Base-by-base conservation (phyloP, 495 filamentous ascomycete genomes). In the Delitschia confertaspora region DNA sequence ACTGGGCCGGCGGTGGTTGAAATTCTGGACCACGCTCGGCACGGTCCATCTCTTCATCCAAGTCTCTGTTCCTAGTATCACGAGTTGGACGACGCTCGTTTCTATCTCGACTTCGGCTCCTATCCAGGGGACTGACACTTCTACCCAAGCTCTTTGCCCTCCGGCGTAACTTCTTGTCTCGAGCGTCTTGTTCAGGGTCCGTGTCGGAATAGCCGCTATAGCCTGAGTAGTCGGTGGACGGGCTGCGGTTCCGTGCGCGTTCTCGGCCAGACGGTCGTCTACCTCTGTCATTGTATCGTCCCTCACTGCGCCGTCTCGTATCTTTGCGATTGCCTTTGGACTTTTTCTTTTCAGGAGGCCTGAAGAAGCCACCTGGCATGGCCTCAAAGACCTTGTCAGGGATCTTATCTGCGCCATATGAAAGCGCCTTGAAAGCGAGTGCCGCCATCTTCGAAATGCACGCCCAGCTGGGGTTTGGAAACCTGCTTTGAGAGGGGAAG, bases 361-460 rank as follows among this genome's bases (percentile, higher is more conserved):
- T 59, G 49, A 58, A 65, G 50, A 47, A 61, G 39, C 58, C 59
- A 45, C 62, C 62, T 29, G 63, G 61, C 6, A 64, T 43, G 24
- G 38, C 47, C 13, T 66, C 60, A 34, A 59, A 64, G 34, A 55
- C 43, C 4, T 22, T 51, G 45, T 66, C 63, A 22, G 61, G 61
- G 24, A 64, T 61, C 49, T 59, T 64, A 26, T 60, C 56, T 13
- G 55, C 58, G 25, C 56, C 63, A 44, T 58, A 58, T 34, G 22
- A 21, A 14, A 54, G 25, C 3, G 52, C 52, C 13, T 56, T 56
- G 16, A 55, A 48, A 1, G 51, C 55, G 10, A 57, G 55, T 6
- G 24, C 36, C 10, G 55, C 33, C 55, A 54, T 54, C 11, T 17
- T 45, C n/a, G 6, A 27, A 30, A 36, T 1, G 31, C 21, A 8